Percentiles rank a stretch among this genome's conserved stretches.
phyloP scores from a whole-genome alignment of 2,329 filamentous ascomycete species.

The Claviceps spartinae region DNA sequence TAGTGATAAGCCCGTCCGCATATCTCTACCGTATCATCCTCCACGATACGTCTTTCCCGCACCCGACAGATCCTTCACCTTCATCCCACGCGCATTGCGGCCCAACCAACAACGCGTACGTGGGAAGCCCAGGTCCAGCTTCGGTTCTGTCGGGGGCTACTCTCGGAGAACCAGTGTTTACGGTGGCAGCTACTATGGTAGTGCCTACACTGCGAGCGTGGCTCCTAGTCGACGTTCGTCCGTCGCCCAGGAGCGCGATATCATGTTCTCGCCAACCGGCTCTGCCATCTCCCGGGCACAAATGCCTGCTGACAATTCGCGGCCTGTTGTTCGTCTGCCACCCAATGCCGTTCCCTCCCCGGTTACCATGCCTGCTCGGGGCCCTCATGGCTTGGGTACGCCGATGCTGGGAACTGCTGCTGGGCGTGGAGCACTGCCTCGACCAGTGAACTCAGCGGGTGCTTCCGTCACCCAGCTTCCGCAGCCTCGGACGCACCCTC shows the following conservation, averaged over 20 bases:
- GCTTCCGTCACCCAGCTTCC: conserved; percentile 37
- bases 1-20: conserved; percentile 89
- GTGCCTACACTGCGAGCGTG: conserved; percentile 72
- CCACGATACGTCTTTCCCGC: conserved; percentile 88
- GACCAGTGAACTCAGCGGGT: conserved; percentile 6
- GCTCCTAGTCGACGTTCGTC: conserved; percentile 85
- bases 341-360: conserved; percentile 38
- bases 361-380: conserved; percentile 14
- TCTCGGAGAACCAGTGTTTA: conserved; percentile 79
- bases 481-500: conserved; percentile 43
- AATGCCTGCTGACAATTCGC: conserved; percentile 43
- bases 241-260: conserved; percentile 51
- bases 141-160: conserved; percentile 51
- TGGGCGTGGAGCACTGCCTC: conserved; percentile 4
- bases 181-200: conserved; percentile 54
- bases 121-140: conserved; percentile 59
- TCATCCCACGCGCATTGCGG: conserved; percentile 85
- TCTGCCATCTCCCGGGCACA: conserved; percentile 60
- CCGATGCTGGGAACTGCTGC: not conserved
- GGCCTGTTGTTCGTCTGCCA: conserved; percentile 74
- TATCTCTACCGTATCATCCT: conserved; percentile 68
- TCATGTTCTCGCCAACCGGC: conserved; percentile 65
- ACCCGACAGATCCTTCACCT: conserved; percentile 85
- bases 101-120: conserved; percentile 73
- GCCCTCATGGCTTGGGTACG: conserved; percentile 1